Evolutionary conservation across 2,329 filamentous ascomycete genomes (phyloP).

Genomic region (Zasmidium angulare): DNA sequence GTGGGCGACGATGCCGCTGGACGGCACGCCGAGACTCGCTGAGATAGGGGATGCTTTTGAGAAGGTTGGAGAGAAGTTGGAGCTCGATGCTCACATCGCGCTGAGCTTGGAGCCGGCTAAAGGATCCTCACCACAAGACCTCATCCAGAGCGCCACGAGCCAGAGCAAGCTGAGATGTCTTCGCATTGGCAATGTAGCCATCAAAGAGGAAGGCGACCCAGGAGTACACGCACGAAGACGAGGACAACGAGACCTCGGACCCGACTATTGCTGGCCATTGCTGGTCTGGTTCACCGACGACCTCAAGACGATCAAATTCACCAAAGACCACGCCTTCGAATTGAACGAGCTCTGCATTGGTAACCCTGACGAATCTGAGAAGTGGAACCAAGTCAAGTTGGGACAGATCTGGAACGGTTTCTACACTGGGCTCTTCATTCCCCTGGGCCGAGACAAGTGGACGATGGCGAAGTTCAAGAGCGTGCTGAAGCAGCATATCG

Average conservation of each 20-base stretch:
- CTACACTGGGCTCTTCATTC: not conserved
- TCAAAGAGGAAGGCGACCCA: not conserved
- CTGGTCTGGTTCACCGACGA: slow-evolving; percentile 1
- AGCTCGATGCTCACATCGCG: not conserved
- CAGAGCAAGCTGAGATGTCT: not conserved
- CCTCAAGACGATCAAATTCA: not conserved
- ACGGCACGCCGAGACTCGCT: not conserved
- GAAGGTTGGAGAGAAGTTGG: not conserved
- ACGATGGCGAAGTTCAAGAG: not conserved
- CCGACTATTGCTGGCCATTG: slow-evolving; percentile 9
- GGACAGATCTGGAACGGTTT: not conserved
- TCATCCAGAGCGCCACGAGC: not conserved
- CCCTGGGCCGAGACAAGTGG: not conserved
- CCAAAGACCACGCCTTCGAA: slow-evolving; percentile 8
- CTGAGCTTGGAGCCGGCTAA: not conserved
- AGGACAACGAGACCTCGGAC: not conserved
- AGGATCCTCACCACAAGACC: not conserved
- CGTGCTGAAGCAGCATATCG: slow-evolving; percentile 1
- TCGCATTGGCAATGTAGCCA: slow-evolving; percentile 9
- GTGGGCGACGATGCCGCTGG: not conserved
- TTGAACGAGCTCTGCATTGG: slow-evolving; percentile 15
- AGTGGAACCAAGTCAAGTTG: not conserved
- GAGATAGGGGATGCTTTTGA: not conserved
- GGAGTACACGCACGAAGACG: not conserved
- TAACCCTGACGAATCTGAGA: not conserved